These are phyloP conservation scores for Cokeromyces recurvatus DNA, from an alignment of 371 early-diverging fungal species.

Conservation along the genomic window DNA sequence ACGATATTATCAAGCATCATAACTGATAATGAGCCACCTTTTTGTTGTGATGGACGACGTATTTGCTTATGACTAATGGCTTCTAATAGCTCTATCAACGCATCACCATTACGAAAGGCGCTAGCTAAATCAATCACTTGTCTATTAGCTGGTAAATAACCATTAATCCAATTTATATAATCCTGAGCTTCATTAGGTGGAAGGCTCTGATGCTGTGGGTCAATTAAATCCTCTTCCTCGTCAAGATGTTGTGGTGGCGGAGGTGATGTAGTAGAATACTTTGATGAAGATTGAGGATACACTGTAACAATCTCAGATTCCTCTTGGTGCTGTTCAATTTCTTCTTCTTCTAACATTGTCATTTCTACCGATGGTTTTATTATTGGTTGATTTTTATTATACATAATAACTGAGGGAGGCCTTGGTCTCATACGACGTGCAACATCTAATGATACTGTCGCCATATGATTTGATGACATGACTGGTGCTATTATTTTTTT, in stretches of 20 bases:
- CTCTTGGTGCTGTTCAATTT: conserved; percentile 1
- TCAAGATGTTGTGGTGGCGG: conserved; percentile 2
- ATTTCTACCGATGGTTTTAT: conserved; percentile 9
- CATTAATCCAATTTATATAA: conserved; percentile 55
- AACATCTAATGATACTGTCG: conserved; percentile 56
- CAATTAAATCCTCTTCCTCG: conserved; percentile 30
- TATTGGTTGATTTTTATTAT: conserved; percentile 29
- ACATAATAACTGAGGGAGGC: conserved; percentile 58
- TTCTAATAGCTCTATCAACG: conserved; percentile 50
- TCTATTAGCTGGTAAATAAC: conserved; percentile 34
- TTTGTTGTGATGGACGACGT: conserved; percentile 29
- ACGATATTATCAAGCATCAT: conserved; percentile 55
- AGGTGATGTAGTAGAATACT: background rate
- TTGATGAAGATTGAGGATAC: background rate
- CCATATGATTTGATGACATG: conserved; percentile 62
- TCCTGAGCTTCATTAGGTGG: conserved; percentile 14
- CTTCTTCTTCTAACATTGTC: conserved; percentile 27
- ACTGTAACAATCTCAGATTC: conserved; percentile 17
- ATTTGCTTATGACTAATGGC: conserved; percentile 46
- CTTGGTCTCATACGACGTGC: conserved; percentile 63
- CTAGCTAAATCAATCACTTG: conserved; percentile 37
- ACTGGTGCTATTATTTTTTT: conserved; percentile 68
- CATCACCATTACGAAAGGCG: conserved; percentile 51
- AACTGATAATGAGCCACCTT: conserved; percentile 30
- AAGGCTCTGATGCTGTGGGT: conserved; percentile 24